Conservation (phyloP, 495 filamentous ascomycete genomes). For the Penicillium canescens region DNA sequence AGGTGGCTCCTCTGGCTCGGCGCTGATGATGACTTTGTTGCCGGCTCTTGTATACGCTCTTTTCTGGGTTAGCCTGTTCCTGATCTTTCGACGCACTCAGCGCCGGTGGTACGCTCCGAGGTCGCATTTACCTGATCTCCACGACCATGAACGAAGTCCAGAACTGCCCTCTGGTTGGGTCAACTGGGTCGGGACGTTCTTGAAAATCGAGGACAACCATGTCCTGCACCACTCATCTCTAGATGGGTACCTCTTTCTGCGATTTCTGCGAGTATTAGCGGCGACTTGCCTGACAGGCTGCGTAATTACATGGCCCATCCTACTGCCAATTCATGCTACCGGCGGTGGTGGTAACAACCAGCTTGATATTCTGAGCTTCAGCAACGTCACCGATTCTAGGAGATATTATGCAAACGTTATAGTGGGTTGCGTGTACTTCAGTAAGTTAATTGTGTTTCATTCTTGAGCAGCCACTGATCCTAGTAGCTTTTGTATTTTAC, state of each 20-base stretch:
- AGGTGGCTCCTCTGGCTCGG: conserved; percentile 44
- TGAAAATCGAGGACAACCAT: conserved; percentile 58
- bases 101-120: conserved; percentile 79
- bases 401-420: conserved; percentile 64
- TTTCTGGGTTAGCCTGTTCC: conserved; percentile 69
- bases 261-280: conserved; percentile 72
- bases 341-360: conserved; percentile 59
- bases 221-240: conserved; percentile 67
- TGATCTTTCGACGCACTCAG: conserved; percentile 70
- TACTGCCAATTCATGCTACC: conserved; percentile 79
- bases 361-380: conserved; percentile 65
- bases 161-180: conserved; percentile 50
- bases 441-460: conserved; percentile 33
- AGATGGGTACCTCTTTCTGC: conserved; percentile 81
- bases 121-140: conserved; percentile 73
- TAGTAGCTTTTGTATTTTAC: conserved; percentile 62
- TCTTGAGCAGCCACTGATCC: conserved; percentile 1
- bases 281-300: conserved; percentile 72
- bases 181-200: conserved; percentile 64
- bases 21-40: conserved; percentile 68
- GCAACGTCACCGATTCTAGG: conserved; percentile 56
- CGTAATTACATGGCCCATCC: conserved; percentile 75
- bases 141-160: conserved; percentile 50
- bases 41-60: conserved; percentile 67
- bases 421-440: conserved; percentile 54